These are phyloP conservation scores for Thermochaetoides thermophila DNA, from an alignment of 495 filamentous ascomycete genomes.

Conservation along the genomic window DNA sequence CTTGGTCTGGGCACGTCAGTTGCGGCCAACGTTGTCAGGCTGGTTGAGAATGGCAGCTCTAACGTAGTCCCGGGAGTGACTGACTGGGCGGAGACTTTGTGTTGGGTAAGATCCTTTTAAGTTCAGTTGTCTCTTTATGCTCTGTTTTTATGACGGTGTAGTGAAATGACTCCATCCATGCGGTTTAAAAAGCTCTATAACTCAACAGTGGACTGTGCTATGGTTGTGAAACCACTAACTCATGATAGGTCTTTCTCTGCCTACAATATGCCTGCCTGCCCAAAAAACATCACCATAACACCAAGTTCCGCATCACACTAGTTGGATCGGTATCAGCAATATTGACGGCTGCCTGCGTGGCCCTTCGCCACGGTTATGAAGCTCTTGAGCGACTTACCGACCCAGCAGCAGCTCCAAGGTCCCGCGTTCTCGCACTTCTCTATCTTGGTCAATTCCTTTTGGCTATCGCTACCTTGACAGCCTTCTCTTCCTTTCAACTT, in stretches of 20 bases:
- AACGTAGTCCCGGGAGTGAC: conserved; percentile 1
- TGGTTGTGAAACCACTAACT: no score
- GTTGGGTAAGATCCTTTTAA: conserved; percentile 21
- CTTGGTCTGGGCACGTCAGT: conserved; percentile 24
- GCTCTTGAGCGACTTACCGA: conserved; percentile 4
- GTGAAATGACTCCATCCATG: no score
- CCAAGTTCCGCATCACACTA: conserved; percentile 19
- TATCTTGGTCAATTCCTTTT: conserved; percentile 14
- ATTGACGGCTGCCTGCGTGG: conserved; percentile 11
- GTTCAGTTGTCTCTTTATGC: no score
- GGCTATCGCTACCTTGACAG: conserved; percentile 8
- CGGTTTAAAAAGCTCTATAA: no score
- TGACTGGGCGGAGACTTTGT: conserved; percentile 13
- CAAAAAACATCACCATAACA: conserved; percentile 10
- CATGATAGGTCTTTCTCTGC: conserved; percentile 9
- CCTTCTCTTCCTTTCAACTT: conserved; percentile 33
- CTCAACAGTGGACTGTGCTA: no score
- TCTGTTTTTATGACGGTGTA: no score
- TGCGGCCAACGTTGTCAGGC: conserved; percentile 7
- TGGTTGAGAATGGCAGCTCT: background rate
- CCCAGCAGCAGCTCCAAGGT: background rate
- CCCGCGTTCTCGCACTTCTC: conserved; percentile 2
- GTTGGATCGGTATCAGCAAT: conserved; percentile 20
- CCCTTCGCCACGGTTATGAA: conserved; percentile 13
- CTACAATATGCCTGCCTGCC: conserved; percentile 18